Base-by-base conservation (phyloP, 2,329 filamentous ascomycete genomes). In the Penicillium polonicum region DNA sequence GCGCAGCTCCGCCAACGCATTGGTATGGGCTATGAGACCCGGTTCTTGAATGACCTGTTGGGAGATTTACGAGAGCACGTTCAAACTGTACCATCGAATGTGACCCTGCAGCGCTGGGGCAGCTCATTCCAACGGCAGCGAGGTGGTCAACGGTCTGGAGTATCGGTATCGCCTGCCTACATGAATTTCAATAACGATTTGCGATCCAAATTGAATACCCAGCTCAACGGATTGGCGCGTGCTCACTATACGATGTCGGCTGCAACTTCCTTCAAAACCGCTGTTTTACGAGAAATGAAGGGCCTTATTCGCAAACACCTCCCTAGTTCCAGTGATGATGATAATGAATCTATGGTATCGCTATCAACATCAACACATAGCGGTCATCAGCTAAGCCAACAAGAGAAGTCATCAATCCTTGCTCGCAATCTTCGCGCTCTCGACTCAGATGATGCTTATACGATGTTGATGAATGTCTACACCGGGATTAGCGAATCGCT, bases 291-390 rank as follows among this genome's bases (percentile, higher is more conserved):
- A 49, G 94, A 99, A 74, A 88, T 97, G 72, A 89, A 93, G 67
- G 87, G 85, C 35, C 80, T 97, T 48, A 93, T 99, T 49, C 85
- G 92, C 53, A 85, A 87, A 57, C 89, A 93, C 25, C 81, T 99
- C 39, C 94, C 94, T 0, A 96, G 92, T 69, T 96, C 93, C 12
- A 94, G 86, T 66, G 94, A 99, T 59, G 93, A 97, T 65, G 94
- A 99, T 70, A 90, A 88, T 60, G 91, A 94, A 71, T 96, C 92
- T 0, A 88, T 93, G 78, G 87, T 93, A 76, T 92, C 92, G 1
- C 83, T 87, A 0, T 95, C 92, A 3, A 97, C 93, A 0, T 95
- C 92, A 3, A 97, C 93, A 1, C 83, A 84, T 60, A 85, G 85
- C 42, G 88, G 87, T 29, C 84, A 84, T 58, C 84, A 87, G 61